A percentile compares a stretch with the other conserved stretches of the same genome.
These are phyloP conservation scores for Lachnellula suecica DNA, from an alignment of 2,329 filamentous ascomycete genomes.

Conservation along the genomic window DNA sequence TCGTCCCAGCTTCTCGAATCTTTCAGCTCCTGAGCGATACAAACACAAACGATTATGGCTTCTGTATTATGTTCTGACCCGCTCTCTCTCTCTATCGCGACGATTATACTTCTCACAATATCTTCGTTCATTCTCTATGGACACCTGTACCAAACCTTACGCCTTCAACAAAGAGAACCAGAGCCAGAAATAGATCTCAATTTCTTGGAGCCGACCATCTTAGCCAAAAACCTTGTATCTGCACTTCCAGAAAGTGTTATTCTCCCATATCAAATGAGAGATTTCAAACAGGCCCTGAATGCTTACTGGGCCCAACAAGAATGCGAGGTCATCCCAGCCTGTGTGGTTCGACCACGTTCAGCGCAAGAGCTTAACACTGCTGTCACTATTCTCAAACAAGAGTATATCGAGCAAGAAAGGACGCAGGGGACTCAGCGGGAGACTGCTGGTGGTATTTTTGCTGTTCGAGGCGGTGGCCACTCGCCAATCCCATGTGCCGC, in stretches of 20 bases:
- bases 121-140: no score
- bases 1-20: no score
- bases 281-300: not conserved
- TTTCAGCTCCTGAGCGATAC: no score
- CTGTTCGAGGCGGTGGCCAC: conserved; percentile 1
- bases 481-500: not conserved
- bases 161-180: no score
- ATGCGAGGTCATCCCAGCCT: conserved; percentile 6
- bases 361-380: conserved; percentile 3
- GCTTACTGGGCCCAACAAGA: conserved; percentile 13
- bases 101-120: no score
- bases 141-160: no score
- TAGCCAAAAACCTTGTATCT: not conserved
- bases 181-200: no score
- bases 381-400: conserved; percentile 5
- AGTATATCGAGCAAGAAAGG: not conserved
- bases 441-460: not conserved
- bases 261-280: not conserved
- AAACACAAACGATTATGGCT: no score
- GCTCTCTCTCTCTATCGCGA: no score
- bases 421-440: not conserved
- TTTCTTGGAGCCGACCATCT: no score
- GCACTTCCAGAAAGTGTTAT: not conserved
- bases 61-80: no score
- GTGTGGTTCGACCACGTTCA: conserved; percentile 9